Percentiles rank a stretch among this genome's conserved stretches.
Conservation (phyloP, 495 filamentous ascomycete species). For the Tuber umbilicatum region DNA sequence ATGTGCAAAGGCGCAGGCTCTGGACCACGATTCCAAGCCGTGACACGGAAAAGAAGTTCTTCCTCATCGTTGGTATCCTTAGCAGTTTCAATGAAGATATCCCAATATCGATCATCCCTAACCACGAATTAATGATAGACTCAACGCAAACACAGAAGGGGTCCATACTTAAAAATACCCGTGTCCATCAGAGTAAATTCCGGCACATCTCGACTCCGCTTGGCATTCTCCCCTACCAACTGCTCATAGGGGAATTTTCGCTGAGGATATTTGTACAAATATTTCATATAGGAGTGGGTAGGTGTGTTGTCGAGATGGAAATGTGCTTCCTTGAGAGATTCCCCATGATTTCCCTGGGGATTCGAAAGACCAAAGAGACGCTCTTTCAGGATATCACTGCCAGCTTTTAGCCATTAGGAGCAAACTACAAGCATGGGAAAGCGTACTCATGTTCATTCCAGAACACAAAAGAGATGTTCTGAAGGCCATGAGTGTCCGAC, state of each 20-base stretch:
- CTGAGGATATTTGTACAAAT: constrained; percentile 94
- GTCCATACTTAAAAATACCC: constrained; percentile 60
- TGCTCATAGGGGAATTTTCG: constrained; percentile 84
- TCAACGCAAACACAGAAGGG: not conserved
- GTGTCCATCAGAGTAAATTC: constrained; percentile 93
- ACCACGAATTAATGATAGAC: constrained; percentile 10
- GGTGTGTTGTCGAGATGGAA: constrained; percentile 96
- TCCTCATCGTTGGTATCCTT: constrained; percentile 86
- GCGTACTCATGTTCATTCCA: constrained; percentile 91
- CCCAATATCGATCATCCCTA: constrained; percentile 83
- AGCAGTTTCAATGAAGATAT: constrained; percentile 92
- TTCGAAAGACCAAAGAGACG: constrained; percentile 90
- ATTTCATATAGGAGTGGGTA: constrained; percentile 96
- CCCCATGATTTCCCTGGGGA: constrained; percentile 92
- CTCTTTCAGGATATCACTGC: constrained; percentile 84
- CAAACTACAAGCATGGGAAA: constrained; percentile 8
- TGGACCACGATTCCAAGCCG: constrained; percentile 89
- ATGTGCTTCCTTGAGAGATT: constrained; percentile 91
- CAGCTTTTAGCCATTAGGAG: constrained; percentile 22
- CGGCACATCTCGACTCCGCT: constrained; percentile 61
- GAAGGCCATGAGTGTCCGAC: constrained; percentile 78
- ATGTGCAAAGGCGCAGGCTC: constrained; percentile 88
- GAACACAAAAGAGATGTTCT: constrained; percentile 91
- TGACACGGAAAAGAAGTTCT: constrained; percentile 87
- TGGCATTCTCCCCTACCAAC: constrained; percentile 73